Percentiles rank a stretch among this genome's conserved stretches.
Evolutionary conservation across 352 stramenopile species (phyloP).

Genomic region (Globisporangium perplexum): DNA sequence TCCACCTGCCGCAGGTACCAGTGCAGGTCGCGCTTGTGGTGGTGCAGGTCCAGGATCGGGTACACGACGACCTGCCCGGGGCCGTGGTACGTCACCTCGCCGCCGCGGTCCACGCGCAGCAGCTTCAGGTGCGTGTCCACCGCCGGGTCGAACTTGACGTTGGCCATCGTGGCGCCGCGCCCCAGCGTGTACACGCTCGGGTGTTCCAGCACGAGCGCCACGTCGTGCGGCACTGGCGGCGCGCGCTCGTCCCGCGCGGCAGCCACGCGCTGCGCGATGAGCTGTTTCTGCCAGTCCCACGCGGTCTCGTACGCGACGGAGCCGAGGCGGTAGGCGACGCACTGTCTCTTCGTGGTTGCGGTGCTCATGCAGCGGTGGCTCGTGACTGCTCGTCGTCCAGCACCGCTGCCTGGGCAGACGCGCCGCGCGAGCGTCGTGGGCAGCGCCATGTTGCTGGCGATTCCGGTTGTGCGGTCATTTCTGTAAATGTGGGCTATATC

Average conservation of each 20-base stretch:
- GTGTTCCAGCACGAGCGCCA: constrained; percentile 90
- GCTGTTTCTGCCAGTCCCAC: constrained; percentile 85
- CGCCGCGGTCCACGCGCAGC: constrained; percentile 97
- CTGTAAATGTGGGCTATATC: too few species aligned
- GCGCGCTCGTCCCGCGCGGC: constrained; percentile 30
- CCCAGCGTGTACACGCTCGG: constrained; percentile 95
- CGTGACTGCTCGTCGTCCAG: neutral
- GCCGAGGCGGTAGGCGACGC: constrained; percentile 62
- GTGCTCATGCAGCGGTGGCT: neutral
- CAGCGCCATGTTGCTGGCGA: neutral
- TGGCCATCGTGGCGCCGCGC: constrained; percentile 83
- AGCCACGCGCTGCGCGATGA: constrained; percentile 73
- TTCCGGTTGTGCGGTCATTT: too few species aligned
- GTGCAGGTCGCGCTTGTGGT: constrained; percentile 95
- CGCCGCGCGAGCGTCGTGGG: neutral
- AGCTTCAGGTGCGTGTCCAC: constrained; percentile 72
- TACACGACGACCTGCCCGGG: constrained; percentile 98
- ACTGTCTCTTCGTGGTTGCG: constrained; percentile 15
- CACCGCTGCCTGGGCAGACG: too few species aligned
- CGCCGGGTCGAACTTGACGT: constrained; percentile 58
- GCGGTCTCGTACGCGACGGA: constrained; percentile 78
- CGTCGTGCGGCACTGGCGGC: constrained; percentile 70
- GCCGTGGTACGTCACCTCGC: constrained; percentile 98
- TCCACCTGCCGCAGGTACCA: constrained; percentile 97
- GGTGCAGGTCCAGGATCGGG: constrained; percentile 94